Conservation (phyloP, 306 rosid species). For the Prunus padus region DNA sequence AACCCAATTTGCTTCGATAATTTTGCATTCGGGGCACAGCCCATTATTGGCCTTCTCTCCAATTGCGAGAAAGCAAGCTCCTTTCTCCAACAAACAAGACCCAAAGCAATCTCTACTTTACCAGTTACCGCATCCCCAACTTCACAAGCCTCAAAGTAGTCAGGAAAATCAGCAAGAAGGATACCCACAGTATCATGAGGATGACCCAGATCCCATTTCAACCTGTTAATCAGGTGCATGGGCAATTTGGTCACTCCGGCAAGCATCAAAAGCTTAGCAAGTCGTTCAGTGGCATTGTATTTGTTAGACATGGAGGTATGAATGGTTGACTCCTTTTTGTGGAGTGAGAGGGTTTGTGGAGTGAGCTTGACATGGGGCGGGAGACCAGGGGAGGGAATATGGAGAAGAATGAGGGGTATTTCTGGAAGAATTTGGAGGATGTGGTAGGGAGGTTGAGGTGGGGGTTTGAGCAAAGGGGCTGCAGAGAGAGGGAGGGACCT, state of each 20-base stretch:
- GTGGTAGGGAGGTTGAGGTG: slow-evolving; percentile 51
- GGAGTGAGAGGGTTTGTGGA: slow-evolving; percentile 48
- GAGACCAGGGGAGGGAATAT: slow-evolving; percentile 45
- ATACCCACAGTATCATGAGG: slow-evolving; percentile 51
- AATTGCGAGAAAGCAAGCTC: slow-evolving; percentile 65
- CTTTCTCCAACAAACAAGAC: slow-evolving; percentile 67
- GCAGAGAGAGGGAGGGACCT: slow-evolving; percentile 52
- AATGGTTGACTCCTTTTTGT: slow-evolving; percentile 56
- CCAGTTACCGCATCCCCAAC: slow-evolving; percentile 50
- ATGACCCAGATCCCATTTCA: slow-evolving; percentile 90
- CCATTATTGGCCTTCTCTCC: slow-evolving; percentile 51
- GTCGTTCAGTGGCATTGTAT: slow-evolving; percentile 49
- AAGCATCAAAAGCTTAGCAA: slow-evolving; percentile 75
- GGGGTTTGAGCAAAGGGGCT: slow-evolving; percentile 53
- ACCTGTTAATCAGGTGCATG: slow-evolving; percentile 55
- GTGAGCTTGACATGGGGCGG: slow-evolving; percentile 61
- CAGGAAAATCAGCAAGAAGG: slow-evolving; percentile 73
- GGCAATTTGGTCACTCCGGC: slow-evolving; percentile 62
- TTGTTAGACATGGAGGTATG: slow-evolving; percentile 40
- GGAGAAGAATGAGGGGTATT: slow-evolving; percentile 48
- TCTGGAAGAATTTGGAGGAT: slow-evolving; percentile 47
- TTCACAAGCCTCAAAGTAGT: slow-evolving; percentile 63
- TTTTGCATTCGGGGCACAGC: slow-evolving; percentile 20
- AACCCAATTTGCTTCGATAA: slow-evolving; percentile 45
- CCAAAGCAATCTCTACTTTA: slow-evolving; percentile 61